Base-by-base conservation (phyloP, 805 yeast species). In the Teunomyces aglyptinius region DNA sequence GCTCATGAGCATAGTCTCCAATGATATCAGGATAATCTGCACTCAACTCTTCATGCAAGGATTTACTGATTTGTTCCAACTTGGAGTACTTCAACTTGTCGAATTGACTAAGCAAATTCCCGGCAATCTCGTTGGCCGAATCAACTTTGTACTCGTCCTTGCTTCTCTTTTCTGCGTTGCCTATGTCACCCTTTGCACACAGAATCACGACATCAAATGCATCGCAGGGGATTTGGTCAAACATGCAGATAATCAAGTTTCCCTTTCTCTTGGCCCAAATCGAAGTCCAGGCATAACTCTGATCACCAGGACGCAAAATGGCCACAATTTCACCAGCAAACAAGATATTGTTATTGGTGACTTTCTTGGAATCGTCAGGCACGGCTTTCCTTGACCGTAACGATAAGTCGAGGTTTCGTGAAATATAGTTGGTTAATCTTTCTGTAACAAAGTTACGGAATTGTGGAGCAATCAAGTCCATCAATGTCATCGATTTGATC, bases 291-390 rank as follows among this genome's bases (percentile, higher is more conserved):
- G 91, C 86, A 48, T 78, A 70, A 24, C 77, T 77, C 41, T 76
- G 77, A 41, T 69, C 75, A 13, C 86, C 86, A 11, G 84, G 81
- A 54, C 89, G 77, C 34, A 79, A 72, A 40, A 90, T 85, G 7
- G 95, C 96, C 10, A 89, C 82, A 41, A 90, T 82, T 56, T 88
- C 94, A 48, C 97, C 97, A 1, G 90, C 79, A 59, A 86, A 86
- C 0, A 85, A 79, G 43, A 83, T 76, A 48, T 78, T 78, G 36
- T 60, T 60, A 42, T 51, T 51, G n/a, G 50, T 54, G 20, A 51
- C 49, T 33, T 51, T 57, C 10, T 46, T 58, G 44, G 44, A 43
- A 11, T 45, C 53, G 7, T 40, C 38, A 11, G 51, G 42, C 5
- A 18, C 35, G 3, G 35, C 11, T 43, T 42, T 51, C 48, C 42